Percentiles rank a stretch among this genome's conserved stretches.
phyloP scores from a whole-genome alignment of 176 grass and related monocot genomes.

The Musa itinerans region DNA sequence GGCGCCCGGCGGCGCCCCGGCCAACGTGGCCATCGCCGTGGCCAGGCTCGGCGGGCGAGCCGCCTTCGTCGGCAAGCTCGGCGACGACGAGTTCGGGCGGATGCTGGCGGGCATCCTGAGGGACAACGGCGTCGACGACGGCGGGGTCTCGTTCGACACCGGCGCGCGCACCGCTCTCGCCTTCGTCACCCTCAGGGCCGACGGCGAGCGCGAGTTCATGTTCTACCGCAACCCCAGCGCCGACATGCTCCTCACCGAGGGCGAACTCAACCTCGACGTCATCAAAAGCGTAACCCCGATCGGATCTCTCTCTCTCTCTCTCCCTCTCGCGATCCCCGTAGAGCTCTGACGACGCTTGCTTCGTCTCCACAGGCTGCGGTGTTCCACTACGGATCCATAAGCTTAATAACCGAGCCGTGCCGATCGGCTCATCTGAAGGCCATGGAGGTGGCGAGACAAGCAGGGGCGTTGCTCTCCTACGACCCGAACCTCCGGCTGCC shows the following conservation, averaged over 20 bases:
- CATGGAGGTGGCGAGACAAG: slow-evolving; percentile 3
- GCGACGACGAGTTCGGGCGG: slow-evolving; percentile 10
- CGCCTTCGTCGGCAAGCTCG: slow-evolving; percentile 5
- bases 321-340: background rate
- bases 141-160: slow-evolving; percentile 6
- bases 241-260: slow-evolving; percentile 12
- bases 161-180: slow-evolving; percentile 5
- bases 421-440: slow-evolving; percentile 10
- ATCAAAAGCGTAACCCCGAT: background rate
- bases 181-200: background rate
- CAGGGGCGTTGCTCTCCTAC: slow-evolving; percentile 9
- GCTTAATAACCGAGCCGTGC: slow-evolving; percentile 12
- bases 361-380: background rate
- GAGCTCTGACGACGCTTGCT: background rate
- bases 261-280: slow-evolving; percentile 7
- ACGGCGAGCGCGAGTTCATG: slow-evolving; percentile 13
- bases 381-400: slow-evolving; percentile 15
- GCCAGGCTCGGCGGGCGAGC: background rate
- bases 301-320: background rate
- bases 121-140: background rate
- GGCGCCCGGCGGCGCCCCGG: slow-evolving; percentile 4
- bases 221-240: slow-evolving; percentile 12
- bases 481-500: slow-evolving; percentile 13
- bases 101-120: slow-evolving; percentile 1
- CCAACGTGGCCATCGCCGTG: slow-evolving; percentile 9